These are phyloP conservation scores for Arthrobotrys sphaeroides DNA, from an alignment of 2,329 filamentous ascomycete genomes.

Conservation along the genomic window DNA sequence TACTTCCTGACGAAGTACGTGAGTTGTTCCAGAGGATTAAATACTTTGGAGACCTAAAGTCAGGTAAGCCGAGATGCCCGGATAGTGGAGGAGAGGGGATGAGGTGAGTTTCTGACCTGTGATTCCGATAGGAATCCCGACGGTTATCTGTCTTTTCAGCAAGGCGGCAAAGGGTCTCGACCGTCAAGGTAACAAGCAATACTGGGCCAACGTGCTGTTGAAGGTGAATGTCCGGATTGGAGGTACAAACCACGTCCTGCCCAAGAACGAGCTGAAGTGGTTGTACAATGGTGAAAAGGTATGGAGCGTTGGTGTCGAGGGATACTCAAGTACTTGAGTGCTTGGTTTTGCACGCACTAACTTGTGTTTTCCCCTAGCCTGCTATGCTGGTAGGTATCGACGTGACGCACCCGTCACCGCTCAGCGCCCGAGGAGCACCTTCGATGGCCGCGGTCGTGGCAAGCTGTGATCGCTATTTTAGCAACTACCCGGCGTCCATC, in stretches of 20 bases:
- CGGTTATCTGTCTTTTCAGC: constrained; percentile 12
- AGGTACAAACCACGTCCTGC: constrained; percentile 75
- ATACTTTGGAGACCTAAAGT: constrained; percentile 15
- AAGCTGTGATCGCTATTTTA: constrained; percentile 74
- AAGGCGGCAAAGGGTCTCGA: constrained; percentile 21
- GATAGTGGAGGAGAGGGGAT: background rate
- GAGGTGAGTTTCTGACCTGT: background rate
- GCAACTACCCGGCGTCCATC: constrained; percentile 75
- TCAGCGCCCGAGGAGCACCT: constrained; percentile 69
- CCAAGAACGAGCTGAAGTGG: constrained; percentile 65
- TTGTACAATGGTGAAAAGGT: constrained; percentile 67
- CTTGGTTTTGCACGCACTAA: background rate
- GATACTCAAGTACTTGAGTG: background rate
- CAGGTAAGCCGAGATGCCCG: background rate
- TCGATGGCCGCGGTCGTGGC: constrained; percentile 84
- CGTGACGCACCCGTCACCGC: constrained; percentile 86
- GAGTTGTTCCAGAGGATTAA: constrained; percentile 21
- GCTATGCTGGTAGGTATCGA: constrained; percentile 88
- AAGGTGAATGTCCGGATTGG: constrained; percentile 85
- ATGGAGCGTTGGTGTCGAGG: constrained; percentile 59
- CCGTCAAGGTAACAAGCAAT: constrained; percentile 58
- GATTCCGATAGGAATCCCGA: background rate
- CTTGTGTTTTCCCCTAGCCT: constrained; percentile 1
- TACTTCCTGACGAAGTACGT: constrained; percentile 21
- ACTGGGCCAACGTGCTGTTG: constrained; percentile 75